A percentile compares a stretch with the other conserved stretches of the same genome.
These are phyloP conservation scores for Daldinia loculata DNA, from an alignment of 495 filamentous ascomycete genomes.

Conservation along the genomic window DNA sequence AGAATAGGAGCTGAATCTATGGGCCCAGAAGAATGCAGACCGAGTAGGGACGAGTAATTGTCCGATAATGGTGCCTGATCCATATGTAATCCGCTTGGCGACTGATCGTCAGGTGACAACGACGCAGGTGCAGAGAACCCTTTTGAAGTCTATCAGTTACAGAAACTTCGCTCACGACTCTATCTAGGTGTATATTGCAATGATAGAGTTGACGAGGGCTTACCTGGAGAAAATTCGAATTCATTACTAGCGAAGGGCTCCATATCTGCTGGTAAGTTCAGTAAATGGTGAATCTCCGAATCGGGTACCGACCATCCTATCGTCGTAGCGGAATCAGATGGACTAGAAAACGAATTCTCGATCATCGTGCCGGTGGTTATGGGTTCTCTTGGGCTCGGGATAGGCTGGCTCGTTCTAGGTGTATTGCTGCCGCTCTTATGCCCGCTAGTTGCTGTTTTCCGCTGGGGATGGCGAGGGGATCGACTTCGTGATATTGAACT, in stretches of 20 bases:
- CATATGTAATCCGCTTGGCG: neutral
- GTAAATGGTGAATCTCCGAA: neutral
- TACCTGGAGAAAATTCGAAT: neutral
- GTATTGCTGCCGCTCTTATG: neutral
- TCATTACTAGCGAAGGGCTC: neutral
- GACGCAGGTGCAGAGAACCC: neutral
- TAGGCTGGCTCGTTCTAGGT: neutral
- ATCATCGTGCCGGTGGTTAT: neutral
- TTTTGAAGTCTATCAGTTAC: neutral
- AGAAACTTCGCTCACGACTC: neutral
- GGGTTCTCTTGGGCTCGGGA: neutral
- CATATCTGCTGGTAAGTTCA: neutral
- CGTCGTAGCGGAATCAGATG: neutral
- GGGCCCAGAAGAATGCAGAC: neutral
- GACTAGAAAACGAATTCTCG: neutral
- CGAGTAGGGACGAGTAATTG: neutral
- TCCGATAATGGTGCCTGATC: neutral
- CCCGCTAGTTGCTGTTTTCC: neutral
- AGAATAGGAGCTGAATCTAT: neutral
- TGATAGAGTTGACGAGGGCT: neutral
- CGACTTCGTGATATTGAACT: neutral
- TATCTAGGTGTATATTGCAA: neutral
- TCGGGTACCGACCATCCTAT: neutral
- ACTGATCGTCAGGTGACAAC: neutral
- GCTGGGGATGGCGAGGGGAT: neutral